Evolutionary conservation across 805 yeast genomes (phyloP), one percentile per base, ranked within the genome.

Genomic region (Starmerella sp.): DNA sequence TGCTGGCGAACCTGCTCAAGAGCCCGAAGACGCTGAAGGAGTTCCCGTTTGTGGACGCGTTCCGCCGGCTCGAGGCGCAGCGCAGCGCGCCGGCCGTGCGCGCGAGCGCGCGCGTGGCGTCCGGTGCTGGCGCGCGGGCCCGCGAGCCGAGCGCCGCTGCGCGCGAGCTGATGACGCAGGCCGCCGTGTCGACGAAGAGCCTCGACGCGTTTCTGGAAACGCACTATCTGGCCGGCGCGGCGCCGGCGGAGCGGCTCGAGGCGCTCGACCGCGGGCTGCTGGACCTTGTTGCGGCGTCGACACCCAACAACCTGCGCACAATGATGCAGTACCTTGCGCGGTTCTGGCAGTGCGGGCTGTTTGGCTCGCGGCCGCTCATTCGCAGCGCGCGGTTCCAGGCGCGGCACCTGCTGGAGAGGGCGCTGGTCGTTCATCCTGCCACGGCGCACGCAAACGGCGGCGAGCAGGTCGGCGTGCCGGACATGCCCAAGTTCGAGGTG

Each of bases 301-400:
- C 58, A 17, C 54, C 60, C 14, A 60, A 59, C 35, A 62, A 62
- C 6, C 52, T 66, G 41, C 59, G 62, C 34, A 60, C 63, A 0
- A 48, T 65, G 36, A 65, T 64, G 63, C 62, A 57, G 48, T 64
- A 51, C 49, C 55, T 65, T 15, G 54, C 60, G 14, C 52, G 52
- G 45, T 57, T 56, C 54, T 66, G 69, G 69, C 59, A 58, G 39
- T 17, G 47, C 29, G 67, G 67, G 31, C 32, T 64, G 13, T 52
- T 38, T 43, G 66, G 66, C 3, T 17, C 48, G 44, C 59, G 61
- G 37, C 64, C 65, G 4, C 37, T 61, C 28, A 59, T 60, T 17
- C 34, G 49, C 28, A 51, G 53, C 1, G 67, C 69, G 6, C 60
- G 64, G 6, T 42, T 17, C n/a, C 68, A 65, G 41, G 62, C 65